Evolutionary conservation across 1,284 basidiomycete genomes (phyloP), one percentile per base, ranked within the genome.

Genomic region (Marasmius fiardii): DNA sequence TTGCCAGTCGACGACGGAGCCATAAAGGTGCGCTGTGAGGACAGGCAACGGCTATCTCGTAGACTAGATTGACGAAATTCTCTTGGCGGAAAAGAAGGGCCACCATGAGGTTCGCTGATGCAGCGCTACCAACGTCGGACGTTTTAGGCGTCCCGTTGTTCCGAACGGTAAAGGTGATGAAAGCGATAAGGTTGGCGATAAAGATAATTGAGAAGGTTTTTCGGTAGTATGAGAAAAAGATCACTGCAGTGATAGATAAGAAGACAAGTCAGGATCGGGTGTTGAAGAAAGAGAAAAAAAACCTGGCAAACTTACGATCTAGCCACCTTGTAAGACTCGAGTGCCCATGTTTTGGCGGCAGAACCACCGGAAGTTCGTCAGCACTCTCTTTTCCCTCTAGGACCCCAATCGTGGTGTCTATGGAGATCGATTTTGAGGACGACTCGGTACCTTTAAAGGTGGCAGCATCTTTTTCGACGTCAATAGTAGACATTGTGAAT

Each of bases 31-130:
- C 55, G 26, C 68, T 67, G 49, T 68, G 67, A 16, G 72, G 70
- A 18, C 66, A 63, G 48, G 58, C 60, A 14, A 67, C 64, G 4
- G 66, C 66, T 43, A 72, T 65, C 56, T 68, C 65, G 56, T 68
- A 74, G 41, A 65, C 61, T 4, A 67, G 48, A 52, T 74, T 74
- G 53, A 72, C 68, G 47, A 74, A 69, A 54, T 72, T 68, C 54
- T 74, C 71, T 49, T 73, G 69, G 7, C 72, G 64, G 60, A 72
- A 70, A 37, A 73, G 66, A 43, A 74, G 64, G 3, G 67, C 61
- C 47, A 68, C 61, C 63, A 72, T 70, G 50, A 74, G 66, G 52
- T 74, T 73, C 31, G 70, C 70, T 4, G 70, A 67, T 4, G 69
- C 68, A 10, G 70, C 68, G 43, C 63, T 68, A 8, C 68, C 71